Conservation (phyloP, 495 filamentous ascomycete species). For the Halenospora varia region DNA sequence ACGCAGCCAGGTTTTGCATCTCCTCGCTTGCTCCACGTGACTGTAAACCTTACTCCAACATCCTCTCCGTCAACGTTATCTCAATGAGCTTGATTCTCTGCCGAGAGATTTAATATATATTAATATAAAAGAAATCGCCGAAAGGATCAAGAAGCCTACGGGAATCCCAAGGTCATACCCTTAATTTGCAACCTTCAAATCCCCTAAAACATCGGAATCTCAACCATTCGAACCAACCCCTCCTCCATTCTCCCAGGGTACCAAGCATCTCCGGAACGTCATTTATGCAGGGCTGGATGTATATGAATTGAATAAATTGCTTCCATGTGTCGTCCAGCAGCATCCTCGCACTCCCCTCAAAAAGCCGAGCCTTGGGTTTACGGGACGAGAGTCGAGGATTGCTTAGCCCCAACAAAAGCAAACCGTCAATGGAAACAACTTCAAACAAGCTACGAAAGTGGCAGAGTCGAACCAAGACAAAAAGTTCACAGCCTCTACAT, state of each 20-base stretch:
- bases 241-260: not conserved
- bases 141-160: not conserved
- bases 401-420: too few relatives aligned
- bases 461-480: too few relatives aligned
- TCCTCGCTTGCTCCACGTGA: not conserved
- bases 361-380: too few relatives aligned
- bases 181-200: not conserved
- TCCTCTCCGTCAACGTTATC: not conserved
- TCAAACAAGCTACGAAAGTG: too few relatives aligned
- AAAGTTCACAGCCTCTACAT: too few relatives aligned
- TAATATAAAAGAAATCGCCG: not conserved
- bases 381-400: too few relatives aligned
- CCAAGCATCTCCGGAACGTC: not conserved
- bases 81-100: too few relatives aligned
- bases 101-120: not conserved
- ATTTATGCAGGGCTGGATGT: constrained; percentile 1
- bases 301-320: not conserved
- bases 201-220: too few relatives aligned
- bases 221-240: not conserved
- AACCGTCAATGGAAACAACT: not conserved
- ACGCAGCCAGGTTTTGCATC: not conserved
- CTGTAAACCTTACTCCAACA: not conserved
- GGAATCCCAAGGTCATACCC: not conserved
- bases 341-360: not conserved
- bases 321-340: constrained; percentile 22